These are phyloP conservation scores for Platismatia glauca DNA, from an alignment of 495 filamentous ascomycete species.

Conservation along the genomic window DNA sequence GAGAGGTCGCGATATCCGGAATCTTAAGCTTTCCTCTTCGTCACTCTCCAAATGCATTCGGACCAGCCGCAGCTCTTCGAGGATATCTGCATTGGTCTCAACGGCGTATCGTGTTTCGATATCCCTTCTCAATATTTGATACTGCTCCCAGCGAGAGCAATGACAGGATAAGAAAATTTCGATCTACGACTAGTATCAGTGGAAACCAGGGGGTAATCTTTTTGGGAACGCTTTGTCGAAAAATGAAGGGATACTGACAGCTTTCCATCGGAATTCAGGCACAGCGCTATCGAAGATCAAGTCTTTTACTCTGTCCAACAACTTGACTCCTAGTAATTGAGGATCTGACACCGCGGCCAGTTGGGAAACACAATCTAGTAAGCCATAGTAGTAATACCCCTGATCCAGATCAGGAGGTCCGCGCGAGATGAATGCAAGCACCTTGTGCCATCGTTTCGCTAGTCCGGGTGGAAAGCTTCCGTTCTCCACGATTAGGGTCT, in stretches of 20 bases:
- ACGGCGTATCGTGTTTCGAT: background rate
- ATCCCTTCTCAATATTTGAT: background rate
- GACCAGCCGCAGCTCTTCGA: background rate
- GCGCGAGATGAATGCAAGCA: background rate
- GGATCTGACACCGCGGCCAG: slow-evolving; percentile 2
- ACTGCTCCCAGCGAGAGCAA: background rate
- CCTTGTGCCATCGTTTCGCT: background rate
- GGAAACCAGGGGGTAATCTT: too few relatives aligned
- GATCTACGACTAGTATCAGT: background rate
- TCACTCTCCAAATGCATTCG: background rate
- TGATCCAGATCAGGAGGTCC: slow-evolving; percentile 7
- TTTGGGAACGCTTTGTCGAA: rapidly evolving
- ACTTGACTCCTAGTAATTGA: background rate
- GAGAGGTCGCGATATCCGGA: background rate
- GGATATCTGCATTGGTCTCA: background rate
- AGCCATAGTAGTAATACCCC: slow-evolving; percentile 4
- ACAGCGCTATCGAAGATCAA: slow-evolving; percentile 4
- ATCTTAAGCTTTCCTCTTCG: background rate
- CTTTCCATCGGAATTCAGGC: slow-evolving; percentile 15
- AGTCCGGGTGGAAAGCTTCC: background rate
- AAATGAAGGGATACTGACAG: slow-evolving; percentile 5
- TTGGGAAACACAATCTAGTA: slow-evolving; percentile 7
- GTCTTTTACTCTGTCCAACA: background rate
- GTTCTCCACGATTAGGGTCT: background rate
- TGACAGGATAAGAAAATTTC: slow-evolving; percentile 1